Evolutionary conservation across 257 asterid genomes (phyloP).

Genomic region (Solanum lignicaule): DNA sequence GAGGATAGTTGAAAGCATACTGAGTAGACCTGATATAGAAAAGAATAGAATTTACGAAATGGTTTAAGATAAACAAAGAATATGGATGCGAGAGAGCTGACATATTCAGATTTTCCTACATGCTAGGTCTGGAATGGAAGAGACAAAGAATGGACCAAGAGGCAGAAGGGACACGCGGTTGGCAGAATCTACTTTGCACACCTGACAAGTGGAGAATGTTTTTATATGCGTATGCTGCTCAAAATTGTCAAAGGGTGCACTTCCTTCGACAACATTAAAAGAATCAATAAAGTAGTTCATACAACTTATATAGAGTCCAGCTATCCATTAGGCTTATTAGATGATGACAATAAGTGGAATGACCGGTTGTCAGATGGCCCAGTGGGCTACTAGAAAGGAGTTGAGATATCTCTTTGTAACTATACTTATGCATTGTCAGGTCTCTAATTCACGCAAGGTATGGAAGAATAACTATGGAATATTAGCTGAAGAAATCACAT

Average conservation of each 20-base stretch:
- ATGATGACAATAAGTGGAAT: neutral
- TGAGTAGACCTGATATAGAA: neutral
- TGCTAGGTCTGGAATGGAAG: neutral
- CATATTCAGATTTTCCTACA: neutral
- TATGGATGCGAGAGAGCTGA: neutral
- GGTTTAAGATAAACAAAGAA: neutral
- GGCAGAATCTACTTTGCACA: neutral
- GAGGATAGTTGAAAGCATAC: neutral
- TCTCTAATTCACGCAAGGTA: neutral
- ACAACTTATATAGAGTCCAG: neutral
- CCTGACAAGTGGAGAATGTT: neutral
- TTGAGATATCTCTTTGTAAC: neutral
- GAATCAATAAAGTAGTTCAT: neutral
- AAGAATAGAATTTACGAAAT: neutral
- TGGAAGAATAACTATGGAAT: neutral
- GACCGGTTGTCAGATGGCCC: neutral
- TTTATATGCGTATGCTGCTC: neutral
- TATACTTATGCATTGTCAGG: neutral
- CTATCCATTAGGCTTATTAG: neutral
- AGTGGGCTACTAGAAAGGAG: neutral
- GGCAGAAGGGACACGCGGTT: neutral
- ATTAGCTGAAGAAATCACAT: neutral
- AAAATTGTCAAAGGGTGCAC: neutral
- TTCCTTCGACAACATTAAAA: neutral
- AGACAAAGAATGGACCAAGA: neutral